phyloP scores from a whole-genome alignment of 306 rosid species.

The Abrus precatorius region DNA sequence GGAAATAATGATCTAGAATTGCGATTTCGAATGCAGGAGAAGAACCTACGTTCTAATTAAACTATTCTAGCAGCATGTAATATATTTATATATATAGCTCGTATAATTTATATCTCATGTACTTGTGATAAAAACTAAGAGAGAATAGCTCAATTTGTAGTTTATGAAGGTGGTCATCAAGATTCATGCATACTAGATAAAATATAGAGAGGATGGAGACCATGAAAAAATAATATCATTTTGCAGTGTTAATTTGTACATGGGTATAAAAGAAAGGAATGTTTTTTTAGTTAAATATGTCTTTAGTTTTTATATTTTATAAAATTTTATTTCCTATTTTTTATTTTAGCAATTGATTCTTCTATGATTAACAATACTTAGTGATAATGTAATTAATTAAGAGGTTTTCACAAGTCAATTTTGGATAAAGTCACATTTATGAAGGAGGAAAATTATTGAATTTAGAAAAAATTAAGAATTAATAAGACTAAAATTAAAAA shows the following conservation, averaged over 20 bases:
- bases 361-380: too few relatives aligned
- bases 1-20: background rate
- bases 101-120: slow-evolving; percentile 11
- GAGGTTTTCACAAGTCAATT: too few relatives aligned
- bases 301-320: too few relatives aligned
- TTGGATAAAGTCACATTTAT: too few relatives aligned
- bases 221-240: slow-evolving; percentile 1
- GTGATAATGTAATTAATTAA: too few relatives aligned
- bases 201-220: background rate
- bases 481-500: too few relatives aligned
- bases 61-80: background rate
- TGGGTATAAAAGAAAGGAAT: background rate
- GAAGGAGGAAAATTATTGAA: too few relatives aligned
- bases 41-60: background rate
- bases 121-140: slow-evolving; percentile 3
- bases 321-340: too few relatives aligned
- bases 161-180: background rate
- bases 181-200: background rate
- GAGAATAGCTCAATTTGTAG: background rate
- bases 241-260: background rate
- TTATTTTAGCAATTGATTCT: too few relatives aligned
- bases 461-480: too few relatives aligned
- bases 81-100: too few relatives aligned
- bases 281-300: background rate
- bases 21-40: background rate